phyloP scores from a whole-genome alignment of 345 rosid species.

The Lepidium sativum region DNA sequence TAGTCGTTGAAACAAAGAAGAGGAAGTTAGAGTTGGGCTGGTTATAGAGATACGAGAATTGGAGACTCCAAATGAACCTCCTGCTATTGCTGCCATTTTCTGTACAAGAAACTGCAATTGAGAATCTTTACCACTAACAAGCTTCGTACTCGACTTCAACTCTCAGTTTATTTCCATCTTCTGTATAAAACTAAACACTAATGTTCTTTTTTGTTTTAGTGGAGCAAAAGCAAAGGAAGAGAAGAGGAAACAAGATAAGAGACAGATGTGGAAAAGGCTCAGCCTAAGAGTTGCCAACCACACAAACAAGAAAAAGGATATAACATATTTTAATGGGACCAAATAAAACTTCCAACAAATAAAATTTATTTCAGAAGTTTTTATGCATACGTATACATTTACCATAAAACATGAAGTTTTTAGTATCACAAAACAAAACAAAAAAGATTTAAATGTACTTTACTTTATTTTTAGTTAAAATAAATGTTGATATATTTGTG shows the following conservation, averaged over 20 bases:
- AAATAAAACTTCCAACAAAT: neutral
- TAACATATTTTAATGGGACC: neutral
- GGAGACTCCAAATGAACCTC: constrained; percentile 45
- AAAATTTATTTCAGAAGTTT: neutral
- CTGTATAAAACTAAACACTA: neutral
- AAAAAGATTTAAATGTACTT: no score
- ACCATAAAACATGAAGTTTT: no score
- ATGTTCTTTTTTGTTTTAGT: neutral
- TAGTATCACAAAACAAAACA: no score
- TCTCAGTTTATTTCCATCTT: constrained; percentile 12
- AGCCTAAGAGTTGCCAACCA: constrained; percentile 16
- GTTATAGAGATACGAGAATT: constrained; percentile 42
- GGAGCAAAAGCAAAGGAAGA: constrained; percentile 6
- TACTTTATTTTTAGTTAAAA: no score
- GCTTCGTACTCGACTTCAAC: neutral
- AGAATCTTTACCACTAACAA: neutral
- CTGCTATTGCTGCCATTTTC: constrained; percentile 46
- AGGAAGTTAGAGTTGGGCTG: constrained; percentile 26
- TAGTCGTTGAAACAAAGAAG: constrained; percentile 25
- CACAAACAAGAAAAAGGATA: neutral
- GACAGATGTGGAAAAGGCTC: neutral
- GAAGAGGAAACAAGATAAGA: neutral
- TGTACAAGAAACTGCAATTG: neutral
- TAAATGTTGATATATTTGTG: no score
- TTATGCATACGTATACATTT: neutral